These are phyloP conservation scores for Plenodomus biglobosus DNA, from an alignment of 2,329 filamentous ascomycete genomes.

Conservation along the genomic window DNA sequence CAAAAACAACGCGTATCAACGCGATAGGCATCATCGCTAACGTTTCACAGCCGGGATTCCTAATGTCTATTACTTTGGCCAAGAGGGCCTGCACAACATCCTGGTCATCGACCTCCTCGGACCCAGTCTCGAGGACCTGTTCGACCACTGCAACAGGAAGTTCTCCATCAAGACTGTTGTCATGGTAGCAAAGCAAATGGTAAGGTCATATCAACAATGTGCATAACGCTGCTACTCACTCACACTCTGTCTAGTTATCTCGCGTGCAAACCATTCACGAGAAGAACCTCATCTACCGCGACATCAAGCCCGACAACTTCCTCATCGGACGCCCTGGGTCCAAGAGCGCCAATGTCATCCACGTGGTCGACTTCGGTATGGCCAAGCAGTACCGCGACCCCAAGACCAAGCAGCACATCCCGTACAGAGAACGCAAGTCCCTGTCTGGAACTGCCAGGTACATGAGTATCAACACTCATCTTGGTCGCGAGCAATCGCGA, in stretches of 20 bases:
- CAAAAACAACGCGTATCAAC: background rate
- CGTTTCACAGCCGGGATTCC: constrained; percentile 79
- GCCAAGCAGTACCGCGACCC: constrained; percentile 98
- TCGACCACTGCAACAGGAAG: constrained; percentile 93
- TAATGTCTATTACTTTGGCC: constrained; percentile 99
- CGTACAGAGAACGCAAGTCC: constrained; percentile 95
- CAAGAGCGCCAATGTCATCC: constrained; percentile 96
- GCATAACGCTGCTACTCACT: constrained; percentile 2
- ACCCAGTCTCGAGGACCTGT: constrained; percentile 92
- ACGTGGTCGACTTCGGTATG: constrained; percentile 99
- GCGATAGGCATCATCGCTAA: constrained; percentile 10
- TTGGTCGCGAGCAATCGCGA: constrained; percentile 93
- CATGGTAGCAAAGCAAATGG: constrained; percentile 99
- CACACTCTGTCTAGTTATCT: constrained; percentile 65
- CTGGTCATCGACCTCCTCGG: constrained; percentile 96
- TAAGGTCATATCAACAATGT: constrained; percentile 50
- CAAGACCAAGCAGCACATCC: constrained; percentile 98
- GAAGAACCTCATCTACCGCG: constrained; percentile 98
- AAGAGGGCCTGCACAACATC: constrained; percentile 98
- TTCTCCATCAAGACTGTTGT: constrained; percentile 98
- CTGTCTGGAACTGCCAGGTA: constrained; percentile 95
- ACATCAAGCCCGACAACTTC: constrained; percentile 99
- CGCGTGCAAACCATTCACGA: constrained; percentile 94
- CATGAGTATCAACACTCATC: constrained; percentile 99
- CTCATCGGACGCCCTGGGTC: constrained; percentile 89